Percentiles rank a stretch among this genome's conserved stretches.
Evolutionary conservation across 2,329 filamentous ascomycete species (phyloP).

Genomic region (Alternaria ethzedia): DNA sequence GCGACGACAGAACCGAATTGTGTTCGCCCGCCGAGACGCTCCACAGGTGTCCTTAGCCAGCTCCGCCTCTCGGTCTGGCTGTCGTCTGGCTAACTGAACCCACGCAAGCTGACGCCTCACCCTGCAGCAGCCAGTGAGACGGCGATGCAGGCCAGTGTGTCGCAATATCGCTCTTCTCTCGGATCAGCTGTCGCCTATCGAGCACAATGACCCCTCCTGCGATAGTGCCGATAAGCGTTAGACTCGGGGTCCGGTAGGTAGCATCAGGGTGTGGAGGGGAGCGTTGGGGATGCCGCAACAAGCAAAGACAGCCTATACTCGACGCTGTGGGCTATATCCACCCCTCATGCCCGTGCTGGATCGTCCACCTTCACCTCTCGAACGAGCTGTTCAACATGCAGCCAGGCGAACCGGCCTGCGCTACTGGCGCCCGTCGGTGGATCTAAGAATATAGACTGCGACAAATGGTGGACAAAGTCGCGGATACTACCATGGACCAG

Average conservation of each 20-base stretch:
- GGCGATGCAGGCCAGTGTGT: constrained; percentile 19
- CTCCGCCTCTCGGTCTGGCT: constrained; percentile 12
- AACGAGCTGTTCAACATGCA: constrained; percentile 13
- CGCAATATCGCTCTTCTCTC: constrained; percentile 23
- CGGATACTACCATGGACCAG: constrained; percentile 23
- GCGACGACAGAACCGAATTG: constrained; percentile 18
- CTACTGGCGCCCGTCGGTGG: constrained; percentile 23
- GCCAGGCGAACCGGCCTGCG: constrained; percentile 12
- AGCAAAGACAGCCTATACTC: constrained; percentile 22
- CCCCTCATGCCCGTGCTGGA: constrained; percentile 5
- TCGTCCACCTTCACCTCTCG: constrained; percentile 8
- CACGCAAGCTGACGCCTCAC: constrained; percentile 26
- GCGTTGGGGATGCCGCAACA: constrained; percentile 26
- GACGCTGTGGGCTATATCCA: constrained; percentile 6
- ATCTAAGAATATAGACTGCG: constrained; percentile 25
- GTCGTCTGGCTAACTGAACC: constrained; percentile 4
- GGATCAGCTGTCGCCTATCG: constrained; percentile 29
- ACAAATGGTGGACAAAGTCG: constrained; percentile 13
- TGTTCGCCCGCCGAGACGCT: constrained; percentile 27
- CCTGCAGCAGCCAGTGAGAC: constrained; percentile 31
- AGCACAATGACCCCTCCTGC: constrained; percentile 23
- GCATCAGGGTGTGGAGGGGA: constrained; percentile 30
- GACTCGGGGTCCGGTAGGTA: constrained; percentile 20
- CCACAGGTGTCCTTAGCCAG: constrained; percentile 12
- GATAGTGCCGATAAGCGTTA: constrained; percentile 41